Base-by-base conservation (phyloP, 106 monocot species). In the Phalaenopsis equestris region DNA sequence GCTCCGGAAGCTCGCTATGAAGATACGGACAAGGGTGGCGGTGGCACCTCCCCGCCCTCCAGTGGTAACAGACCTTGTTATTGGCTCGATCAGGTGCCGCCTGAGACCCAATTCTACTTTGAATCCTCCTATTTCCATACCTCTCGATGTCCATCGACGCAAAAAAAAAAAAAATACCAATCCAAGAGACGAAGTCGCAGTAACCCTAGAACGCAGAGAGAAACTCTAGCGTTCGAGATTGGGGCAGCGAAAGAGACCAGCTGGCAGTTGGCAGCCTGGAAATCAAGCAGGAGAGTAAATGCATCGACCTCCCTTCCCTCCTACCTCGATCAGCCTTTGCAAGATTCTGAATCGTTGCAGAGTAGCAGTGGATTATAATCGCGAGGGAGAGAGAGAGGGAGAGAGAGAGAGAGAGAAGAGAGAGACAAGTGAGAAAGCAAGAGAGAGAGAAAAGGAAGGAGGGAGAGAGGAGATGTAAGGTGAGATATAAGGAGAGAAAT, bases 11-110 rank as follows among this genome's bases (percentile, higher is more conserved):
- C 55, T 86, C 82, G 58, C 75, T 48, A 37, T 86, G 86, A 82
- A 86, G 86, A 78, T 42, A 86, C 8, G 67, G 86, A 76, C 86
- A 86, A 49, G 82, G 82, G 37, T 64, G 42, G 49, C 86, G 82
- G 79, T 18, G 79, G 67, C 86, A 86, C 41, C 79, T 74, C 21
- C 86, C 82, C 48, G 82, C 78, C 42, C 41, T 73, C 86, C 86
- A 86, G 36, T 82, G 75, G 52, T 75, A 79, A 82, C 86, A 86
- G 75, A 86, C 86, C 78, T 79, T 84, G 57, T 23, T 46, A 55
- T 55, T 49, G 6, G 49, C 23, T 23, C 42, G 79, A 24, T 45
- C 65, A 5, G 42, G 21, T 24, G 24, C 79, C 41, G 45, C 58
- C 9, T 78, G 56, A 3, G 76, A 19, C 10, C 76, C 76, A 19